Base-by-base conservation (phyloP, 805 yeast species). In the Candida pseudoglaebosa region DNA sequence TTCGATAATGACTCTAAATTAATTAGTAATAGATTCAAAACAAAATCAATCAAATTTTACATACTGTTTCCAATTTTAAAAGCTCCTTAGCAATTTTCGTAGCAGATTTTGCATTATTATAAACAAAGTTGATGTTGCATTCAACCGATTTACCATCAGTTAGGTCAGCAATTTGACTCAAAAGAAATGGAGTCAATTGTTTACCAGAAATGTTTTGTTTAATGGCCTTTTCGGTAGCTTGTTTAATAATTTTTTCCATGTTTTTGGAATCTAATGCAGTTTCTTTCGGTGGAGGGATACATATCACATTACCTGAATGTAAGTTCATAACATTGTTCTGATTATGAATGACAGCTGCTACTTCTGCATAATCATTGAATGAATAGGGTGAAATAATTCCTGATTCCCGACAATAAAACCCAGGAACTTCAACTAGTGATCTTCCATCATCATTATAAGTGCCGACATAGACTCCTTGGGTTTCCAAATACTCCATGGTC, bases 391-490 rank as follows among this genome's bases (percentile, higher is more conserved):
- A 82, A 35, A 48, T 47, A 3, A 81, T 76, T 1, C 91, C 90
- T 1, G 95, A 83, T 44, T 83, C 85, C 32, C 86, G 64, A 16
- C 85, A 74, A 58, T 82, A 88, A 50, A 88, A 88, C 0, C 96
- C 96, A 0, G 96, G 96, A 16, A 88, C 68, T 36, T 65, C 57
- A 21, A 64, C 52, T 2, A 34, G 31, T 4, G 40, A 16, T 19
- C 53, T 41, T 8, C 32, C 24, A 9, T 48, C 49, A 5, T 75
- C 75, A 10, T 82, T 80, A 42, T 60, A 62, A 0, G 96, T 88
- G 4, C 82, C 75, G 6, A 88, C 95, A 49, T 82, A 83, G 1
- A 88, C 95, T 10, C 96, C 96, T 59, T 87, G 89, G 0, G 96
- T 88, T 57, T 88, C 96, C 38, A 88, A 66, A 53, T 82, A 86